Conservation (phyloP, 2,329 filamentous ascomycete genomes). For the Colletotrichum sp. region DNA sequence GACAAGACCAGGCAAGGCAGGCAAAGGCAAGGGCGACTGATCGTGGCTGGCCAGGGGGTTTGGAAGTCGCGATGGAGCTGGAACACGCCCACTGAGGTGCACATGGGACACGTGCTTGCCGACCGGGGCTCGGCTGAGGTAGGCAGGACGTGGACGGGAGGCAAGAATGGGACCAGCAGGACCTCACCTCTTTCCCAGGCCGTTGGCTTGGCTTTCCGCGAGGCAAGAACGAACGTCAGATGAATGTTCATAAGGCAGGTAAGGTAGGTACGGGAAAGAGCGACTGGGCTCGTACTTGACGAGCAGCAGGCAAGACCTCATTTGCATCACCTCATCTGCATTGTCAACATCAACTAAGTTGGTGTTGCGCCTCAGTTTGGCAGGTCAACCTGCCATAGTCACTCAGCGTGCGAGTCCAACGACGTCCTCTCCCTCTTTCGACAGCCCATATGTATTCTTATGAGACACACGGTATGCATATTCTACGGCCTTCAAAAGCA, state of each 20-base stretch:
- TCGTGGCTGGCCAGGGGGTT: constrained; percentile 1
- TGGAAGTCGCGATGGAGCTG: constrained; percentile 9
- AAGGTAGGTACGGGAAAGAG: neutral
- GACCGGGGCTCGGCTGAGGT: neutral
- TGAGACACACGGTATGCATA: neutral
- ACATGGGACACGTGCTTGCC: constrained; percentile 4
- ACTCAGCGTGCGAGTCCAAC: neutral
- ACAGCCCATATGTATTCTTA: neutral
- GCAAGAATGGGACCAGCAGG: neutral
- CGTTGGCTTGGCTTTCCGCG: neutral
- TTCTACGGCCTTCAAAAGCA: neutral
- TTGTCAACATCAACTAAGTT: neutral
- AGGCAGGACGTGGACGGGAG: neutral
- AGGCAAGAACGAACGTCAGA: neutral
- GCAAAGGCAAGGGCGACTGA: neutral
- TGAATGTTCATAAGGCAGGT: neutral
- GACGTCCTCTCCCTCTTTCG: neutral
- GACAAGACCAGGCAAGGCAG: neutral
- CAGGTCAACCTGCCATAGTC: neutral
- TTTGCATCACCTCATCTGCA: neutral
- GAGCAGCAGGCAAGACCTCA: neutral
- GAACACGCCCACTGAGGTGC: neutral
- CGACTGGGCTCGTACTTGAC: neutral
- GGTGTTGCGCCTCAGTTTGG: neutral
- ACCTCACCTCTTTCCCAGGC: neutral